phyloP scores from a whole-genome alignment of 2,329 filamentous ascomycete genomes.

The Cordyceps tenuipes region DNA sequence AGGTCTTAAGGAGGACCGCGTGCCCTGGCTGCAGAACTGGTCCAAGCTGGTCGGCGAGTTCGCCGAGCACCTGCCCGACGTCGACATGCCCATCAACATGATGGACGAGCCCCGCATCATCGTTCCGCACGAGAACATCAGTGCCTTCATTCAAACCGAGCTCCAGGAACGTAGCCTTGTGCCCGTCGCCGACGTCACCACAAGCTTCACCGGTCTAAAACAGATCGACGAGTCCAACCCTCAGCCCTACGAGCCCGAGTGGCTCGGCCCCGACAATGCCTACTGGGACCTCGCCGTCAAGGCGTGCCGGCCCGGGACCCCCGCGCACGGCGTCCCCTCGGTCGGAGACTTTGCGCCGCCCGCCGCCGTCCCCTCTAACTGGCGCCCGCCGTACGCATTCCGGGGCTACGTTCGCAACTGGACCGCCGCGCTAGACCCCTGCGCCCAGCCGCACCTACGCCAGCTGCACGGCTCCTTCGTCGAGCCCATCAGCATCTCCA shows the following conservation, averaged over 20 bases:
- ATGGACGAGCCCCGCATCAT: constrained; percentile 57
- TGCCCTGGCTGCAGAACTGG: constrained; percentile 41
- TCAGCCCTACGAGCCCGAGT: constrained; percentile 37
- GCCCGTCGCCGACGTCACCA: constrained; percentile 34
- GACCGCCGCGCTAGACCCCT: constrained; percentile 50
- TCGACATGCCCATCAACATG: constrained; percentile 59
- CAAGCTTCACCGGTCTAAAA: constrained; percentile 32
- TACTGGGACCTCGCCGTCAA: constrained; percentile 53
- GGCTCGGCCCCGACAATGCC: constrained; percentile 35
- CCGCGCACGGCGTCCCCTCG: constrained; percentile 30
- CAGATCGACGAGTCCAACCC: constrained; percentile 27
- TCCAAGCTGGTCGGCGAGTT: constrained; percentile 42
- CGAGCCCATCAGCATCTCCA: constrained; percentile 41
- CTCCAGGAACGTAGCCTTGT: constrained; percentile 33
- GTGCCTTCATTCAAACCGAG: constrained; percentile 41
- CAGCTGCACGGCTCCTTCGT: constrained; percentile 50
- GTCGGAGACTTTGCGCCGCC: constrained; percentile 23
- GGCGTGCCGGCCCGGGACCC: constrained; percentile 48
- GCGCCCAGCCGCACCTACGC: constrained; percentile 45
- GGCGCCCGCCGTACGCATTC: constrained; percentile 28
- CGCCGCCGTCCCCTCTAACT: constrained; percentile 26
- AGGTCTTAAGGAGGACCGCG: constrained; percentile 32
- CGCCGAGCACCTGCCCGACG: constrained; percentile 47
- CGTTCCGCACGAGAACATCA: constrained; percentile 49
- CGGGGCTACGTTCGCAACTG: constrained; percentile 50